A percentile compares a stretch with the other conserved stretches of the same genome.
phyloP scores from a whole-genome alignment of 257 asterid genomes.

The Coffea eugenioides region DNA sequence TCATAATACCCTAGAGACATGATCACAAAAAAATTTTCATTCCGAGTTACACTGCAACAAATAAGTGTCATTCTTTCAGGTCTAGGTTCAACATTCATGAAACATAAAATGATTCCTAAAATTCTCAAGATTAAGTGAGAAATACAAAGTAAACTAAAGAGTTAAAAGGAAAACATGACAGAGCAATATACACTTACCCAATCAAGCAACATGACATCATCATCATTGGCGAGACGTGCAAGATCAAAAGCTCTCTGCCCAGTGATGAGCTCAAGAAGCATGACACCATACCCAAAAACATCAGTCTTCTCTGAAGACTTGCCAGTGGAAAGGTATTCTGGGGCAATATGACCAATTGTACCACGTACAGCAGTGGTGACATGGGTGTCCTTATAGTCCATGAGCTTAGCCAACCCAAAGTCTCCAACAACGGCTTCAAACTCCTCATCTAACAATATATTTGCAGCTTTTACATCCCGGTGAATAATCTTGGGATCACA shows the following conservation, averaged over 20 bases:
- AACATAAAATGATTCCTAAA: neutral
- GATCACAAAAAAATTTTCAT: too few species aligned
- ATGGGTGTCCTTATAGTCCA: slow-evolving; percentile 97
- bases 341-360: slow-evolving; percentile 83
- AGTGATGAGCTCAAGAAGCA: slow-evolving; percentile 95
- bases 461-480: slow-evolving; percentile 89
- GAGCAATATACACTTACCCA: slow-evolving; percentile 57
- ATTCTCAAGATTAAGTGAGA: neutral
- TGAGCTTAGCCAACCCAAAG: slow-evolving; percentile 89
- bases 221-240: slow-evolving; percentile 90
- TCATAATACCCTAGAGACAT: neutral
- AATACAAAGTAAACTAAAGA: neutral
- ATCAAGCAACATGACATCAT: slow-evolving; percentile 88
- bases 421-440: slow-evolving; percentile 97
- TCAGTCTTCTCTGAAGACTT: slow-evolving; percentile 91
- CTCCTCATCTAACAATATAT: slow-evolving; percentile 80
- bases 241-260: slow-evolving; percentile 93
- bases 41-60: too few species aligned
- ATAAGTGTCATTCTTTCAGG: neutral
- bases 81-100: neutral
- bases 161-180: neutral
- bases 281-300: slow-evolving; percentile 89
- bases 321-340: slow-evolving; percentile 81
- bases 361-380: slow-evolving; percentile 92
- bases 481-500: slow-evolving; percentile 91